Evolutionary conservation across 495 filamentous ascomycete species (phyloP).

Genomic region (Daldinia loculata): DNA sequence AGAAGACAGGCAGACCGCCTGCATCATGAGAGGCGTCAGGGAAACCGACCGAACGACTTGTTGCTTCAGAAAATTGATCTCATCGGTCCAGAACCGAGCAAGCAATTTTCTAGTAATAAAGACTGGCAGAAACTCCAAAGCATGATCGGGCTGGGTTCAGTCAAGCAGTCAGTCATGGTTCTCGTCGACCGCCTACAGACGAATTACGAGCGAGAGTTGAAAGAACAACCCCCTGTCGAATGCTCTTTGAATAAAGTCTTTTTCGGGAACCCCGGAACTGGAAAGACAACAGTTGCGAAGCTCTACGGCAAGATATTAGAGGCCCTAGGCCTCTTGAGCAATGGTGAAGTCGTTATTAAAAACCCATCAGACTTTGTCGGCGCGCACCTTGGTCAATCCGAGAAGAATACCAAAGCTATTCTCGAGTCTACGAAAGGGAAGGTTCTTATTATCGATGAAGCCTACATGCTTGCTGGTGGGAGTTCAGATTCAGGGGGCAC

Average conservation of each 20-base stretch:
- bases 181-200: slow-evolving; percentile 65
- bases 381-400: slow-evolving; percentile 67
- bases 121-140: slow-evolving; percentile 68
- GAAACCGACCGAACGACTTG: slow-evolving; percentile 55
- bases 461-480: slow-evolving; percentile 69
- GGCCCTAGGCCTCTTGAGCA: slow-evolving; percentile 66
- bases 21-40: slow-evolving; percentile 42
- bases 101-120: slow-evolving; percentile 55
- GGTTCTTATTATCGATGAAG: slow-evolving; percentile 79
- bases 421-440: slow-evolving; percentile 72
- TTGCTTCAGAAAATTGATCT: slow-evolving; percentile 67
- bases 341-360: slow-evolving; percentile 72
- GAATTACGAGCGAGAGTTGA: slow-evolving; percentile 68
- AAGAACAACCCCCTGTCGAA: slow-evolving; percentile 63
- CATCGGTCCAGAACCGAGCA: slow-evolving; percentile 70
- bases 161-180: slow-evolving; percentile 68
- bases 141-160: slow-evolving; percentile 66
- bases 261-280: slow-evolving; percentile 74
- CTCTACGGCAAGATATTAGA: slow-evolving; percentile 72
- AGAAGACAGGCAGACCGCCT: slow-evolving; percentile 69
- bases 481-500: slow-evolving; percentile 61
- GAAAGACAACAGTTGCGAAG: slow-evolving; percentile 80
- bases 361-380: slow-evolving; percentile 81
- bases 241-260: slow-evolving; percentile 73
- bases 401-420: slow-evolving; percentile 76